Evolutionary conservation across 345 rosid species (phyloP), one percentile per base, ranked within the genome.

Genomic region (Balakata baccata): DNA sequence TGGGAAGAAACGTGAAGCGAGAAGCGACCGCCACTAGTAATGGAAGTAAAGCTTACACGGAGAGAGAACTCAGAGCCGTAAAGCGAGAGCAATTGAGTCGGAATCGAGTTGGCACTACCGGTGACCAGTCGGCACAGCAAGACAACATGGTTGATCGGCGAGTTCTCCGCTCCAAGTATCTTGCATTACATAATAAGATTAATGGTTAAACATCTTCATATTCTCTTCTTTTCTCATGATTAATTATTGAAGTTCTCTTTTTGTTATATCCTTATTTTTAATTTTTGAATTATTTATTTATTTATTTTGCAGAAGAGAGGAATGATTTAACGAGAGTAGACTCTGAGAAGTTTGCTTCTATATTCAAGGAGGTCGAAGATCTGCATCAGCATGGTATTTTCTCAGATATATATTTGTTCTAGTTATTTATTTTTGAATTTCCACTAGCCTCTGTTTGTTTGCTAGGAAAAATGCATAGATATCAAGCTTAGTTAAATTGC

Each of bases 81-180:
- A 80, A 73, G 74, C 71, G 77, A 1, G 81, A 59, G 56, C 61
- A 75, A 34, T 34, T 69, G 69, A 66, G 45, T 47, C 72, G 56
- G 38, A 63, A 56, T 11, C 63, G 68, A 38, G 66, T 9, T 49
- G 62, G 59, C 11, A 47, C 71, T 17, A 73, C 43, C 20, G 38
- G 64, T 20, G 71, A 41, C 22, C 74, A 73, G 60, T 52, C 79
- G 74, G 51, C 47, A 60, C 81, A 54, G 70, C 43, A 61, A 41
- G 77, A 60, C 74, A 20, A 75, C 5, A 57, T 69, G n/a, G 63
- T 71, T n/a, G 85, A 82, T n/a, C 86, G 92, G 59, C 82, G 97
- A n/a, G 79, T 79, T 75, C 89, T 94, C 16, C 86, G 97, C 49
- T 92, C 97, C n/a, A 83, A 86, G 73, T 94, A 92, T 71, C 96